Base-by-base conservation (phyloP, 2,329 filamentous ascomycete genomes). In the Aphanoascus verrucosus region DNA sequence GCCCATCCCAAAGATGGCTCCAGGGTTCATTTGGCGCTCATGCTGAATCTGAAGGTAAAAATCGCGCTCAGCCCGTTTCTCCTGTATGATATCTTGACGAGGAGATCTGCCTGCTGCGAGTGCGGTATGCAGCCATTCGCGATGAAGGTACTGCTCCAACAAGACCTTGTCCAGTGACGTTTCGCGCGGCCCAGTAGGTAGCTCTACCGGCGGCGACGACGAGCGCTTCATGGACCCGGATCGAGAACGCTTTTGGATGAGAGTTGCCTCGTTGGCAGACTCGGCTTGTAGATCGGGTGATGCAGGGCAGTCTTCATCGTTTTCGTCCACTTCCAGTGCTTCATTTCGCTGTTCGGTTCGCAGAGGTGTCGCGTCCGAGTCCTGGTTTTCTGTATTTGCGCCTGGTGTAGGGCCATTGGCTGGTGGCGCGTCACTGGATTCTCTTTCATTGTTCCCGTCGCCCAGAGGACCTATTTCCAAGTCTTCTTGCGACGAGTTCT, bases 41-140 rank as follows among this genome's bases (percentile, higher is more conserved):
- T 81, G 69, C 76, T 85, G 71, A 60, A 88, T 65, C 47, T 76
- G 69, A 55, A 80, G 76, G 74, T 91, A 88, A 65, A 88, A 83
- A 56, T 84, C 78, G 55, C 82, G 78, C 69, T 85, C 84, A 48
- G 80, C 75, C 59, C 80, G 80, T 70, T 83, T 85, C 60, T 80
- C 75, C 59, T 77, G 76, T 59, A 83, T 77, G 53, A 83, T 69
- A 48, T 77, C 74, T 58, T 80, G 77, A 51, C 75, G 76, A 35
- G 77, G 74, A 50, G 77, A 74, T 43, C 78, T 74, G 51, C 70
- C 71, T 7, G 72, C 72, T 37, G 69, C 65, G 56, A 82, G 69
- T 32, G 80, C 77, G 23, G 76, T 75, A 62, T 83, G 76, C 2
- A 80, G 63, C 43, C 82, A 73, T 62, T 86, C 83, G 62, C 82